Evolutionary conservation across 495 filamentous ascomycete species (phyloP), one percentile per base, ranked within the genome.

Genomic region (Melanomma pulvis-pyrius): DNA sequence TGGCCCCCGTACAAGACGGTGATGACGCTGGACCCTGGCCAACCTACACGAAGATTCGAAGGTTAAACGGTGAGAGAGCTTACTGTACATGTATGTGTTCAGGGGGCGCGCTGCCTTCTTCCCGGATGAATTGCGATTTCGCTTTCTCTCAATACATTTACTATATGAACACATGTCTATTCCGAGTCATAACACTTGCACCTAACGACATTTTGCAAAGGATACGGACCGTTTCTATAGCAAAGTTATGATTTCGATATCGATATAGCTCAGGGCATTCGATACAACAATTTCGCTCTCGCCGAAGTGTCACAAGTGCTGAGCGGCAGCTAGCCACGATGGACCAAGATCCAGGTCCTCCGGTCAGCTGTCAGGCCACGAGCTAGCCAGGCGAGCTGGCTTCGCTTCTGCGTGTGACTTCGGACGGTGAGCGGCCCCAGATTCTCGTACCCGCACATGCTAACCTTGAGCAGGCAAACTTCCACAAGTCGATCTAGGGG

Each of bases 371-470:
- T 57, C 54, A 57, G 54, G 21, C 25, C 51, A 55, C 51, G 21
- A n/a, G 28, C 25, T 36, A 26, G 51, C 51, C 51, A 8, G 26
- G 7, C 9, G n/a, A 6, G 39, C 39, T 46, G 21, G n/a, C 34
- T 32, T 59, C 55, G 55, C 32, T 59, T 44, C 55, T 59, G 55
- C 55, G 28, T 59, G 32, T 59, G 55, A 59, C 55, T 9, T 44
- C 39, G 39, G 17, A 44, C 39, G 13, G 39, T 59, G 36, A 21
- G 26, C 55, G 57, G 39, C 54, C 54, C 54, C 54, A 58, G 54
- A 58, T 39, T 28, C 25, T 47, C 25, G 28, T 29, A 56, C 25
- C 25, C 48, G 26, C 22, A 1, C 6, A 4, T 25, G 48, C 22
- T 51, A 25, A 1, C 26, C 26, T 2, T 24, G 21, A 8, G 17